A percentile compares a stretch with the other conserved stretches of the same genome.
Evolutionary conservation across 1,284 basidiomycete species (phyloP).

Genomic region (Ceratobasidium sp.): DNA sequence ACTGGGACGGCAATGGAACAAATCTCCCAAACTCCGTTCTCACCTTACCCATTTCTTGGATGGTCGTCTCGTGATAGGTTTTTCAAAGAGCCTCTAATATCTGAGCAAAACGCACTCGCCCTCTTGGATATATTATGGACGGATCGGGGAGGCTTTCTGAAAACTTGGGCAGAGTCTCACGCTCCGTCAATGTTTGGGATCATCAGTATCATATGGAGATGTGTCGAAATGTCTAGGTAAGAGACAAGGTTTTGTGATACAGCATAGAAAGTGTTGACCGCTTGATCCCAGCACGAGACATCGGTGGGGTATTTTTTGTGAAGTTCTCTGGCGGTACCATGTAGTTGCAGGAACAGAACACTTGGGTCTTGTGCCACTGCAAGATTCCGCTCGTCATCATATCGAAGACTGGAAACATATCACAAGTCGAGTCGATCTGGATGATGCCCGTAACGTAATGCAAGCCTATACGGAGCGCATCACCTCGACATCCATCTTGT

Average conservation of each 20-base stretch:
- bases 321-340: neutral
- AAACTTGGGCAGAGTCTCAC: conserved; percentile 10
- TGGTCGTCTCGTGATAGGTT: neutral
- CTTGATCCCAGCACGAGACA: neutral
- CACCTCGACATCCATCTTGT: neutral
- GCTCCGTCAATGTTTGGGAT: neutral
- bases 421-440: neutral
- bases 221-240: neutral
- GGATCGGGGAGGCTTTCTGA: conserved; percentile 9
- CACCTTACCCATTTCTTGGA: neutral
- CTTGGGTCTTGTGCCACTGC: too few species aligned
- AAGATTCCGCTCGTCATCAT: too few species aligned
- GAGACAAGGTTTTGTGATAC: neutral
- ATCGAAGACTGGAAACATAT: neutral
- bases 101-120: neutral
- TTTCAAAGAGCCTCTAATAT: neutral
- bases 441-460: neutral
- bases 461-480: neutral
- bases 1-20: too few species aligned
- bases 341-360: conserved; percentile 8
- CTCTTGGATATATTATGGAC: conserved; percentile 3
- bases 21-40: neutral
- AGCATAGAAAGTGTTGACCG: neutral
- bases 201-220: conserved; percentile 1
- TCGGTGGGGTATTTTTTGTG: neutral